Conservation (phyloP, 345 rosid genomes). For the Lepidium africanum region DNA sequence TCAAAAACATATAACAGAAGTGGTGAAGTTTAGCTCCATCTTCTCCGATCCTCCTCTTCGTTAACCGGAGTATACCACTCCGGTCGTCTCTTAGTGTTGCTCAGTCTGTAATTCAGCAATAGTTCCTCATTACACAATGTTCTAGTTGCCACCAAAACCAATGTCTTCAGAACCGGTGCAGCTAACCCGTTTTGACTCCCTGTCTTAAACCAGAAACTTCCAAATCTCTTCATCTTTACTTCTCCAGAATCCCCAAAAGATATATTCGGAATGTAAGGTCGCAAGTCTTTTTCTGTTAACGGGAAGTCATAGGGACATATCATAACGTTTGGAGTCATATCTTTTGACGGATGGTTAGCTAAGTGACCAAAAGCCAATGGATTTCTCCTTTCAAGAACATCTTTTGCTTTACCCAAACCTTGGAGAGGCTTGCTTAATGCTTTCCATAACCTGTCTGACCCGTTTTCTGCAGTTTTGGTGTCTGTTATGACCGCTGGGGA, state of each 20-base stretch:
- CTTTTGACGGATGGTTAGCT: slow-evolving; percentile 82
- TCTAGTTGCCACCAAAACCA: slow-evolving; percentile 78
- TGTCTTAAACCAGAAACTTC: slow-evolving; percentile 85
- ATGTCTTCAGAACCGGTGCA: slow-evolving; percentile 48
- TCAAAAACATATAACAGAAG: background rate
- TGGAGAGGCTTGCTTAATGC: slow-evolving; percentile 64
- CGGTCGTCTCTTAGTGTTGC: slow-evolving; percentile 72
- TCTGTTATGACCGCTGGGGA: slow-evolving; percentile 18
- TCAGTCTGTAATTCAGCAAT: slow-evolving; percentile 75
- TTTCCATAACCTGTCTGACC: slow-evolving; percentile 67
- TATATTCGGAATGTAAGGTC: slow-evolving; percentile 70
- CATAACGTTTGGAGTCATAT: slow-evolving; percentile 74
- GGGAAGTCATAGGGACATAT: slow-evolving; percentile 86
- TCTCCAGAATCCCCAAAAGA: slow-evolving; percentile 59
- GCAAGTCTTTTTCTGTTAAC: slow-evolving; percentile 47
- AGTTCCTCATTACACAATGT: slow-evolving; percentile 65
- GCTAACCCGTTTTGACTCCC: slow-evolving; percentile 28
- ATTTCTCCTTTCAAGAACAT: slow-evolving; percentile 70
- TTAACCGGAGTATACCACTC: slow-evolving; percentile 87
- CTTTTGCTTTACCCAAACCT: slow-evolving; percentile 34
- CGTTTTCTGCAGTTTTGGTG: slow-evolving; percentile 32
- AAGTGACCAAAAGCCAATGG: slow-evolving; percentile 90
- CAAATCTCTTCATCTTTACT: slow-evolving; percentile 72
- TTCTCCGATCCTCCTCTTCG: slow-evolving; percentile 86
- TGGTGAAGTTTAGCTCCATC: slow-evolving; percentile 61